Base-by-base conservation (phyloP, 2,329 filamentous ascomycete genomes). In the Fusarium scirpi region DNA sequence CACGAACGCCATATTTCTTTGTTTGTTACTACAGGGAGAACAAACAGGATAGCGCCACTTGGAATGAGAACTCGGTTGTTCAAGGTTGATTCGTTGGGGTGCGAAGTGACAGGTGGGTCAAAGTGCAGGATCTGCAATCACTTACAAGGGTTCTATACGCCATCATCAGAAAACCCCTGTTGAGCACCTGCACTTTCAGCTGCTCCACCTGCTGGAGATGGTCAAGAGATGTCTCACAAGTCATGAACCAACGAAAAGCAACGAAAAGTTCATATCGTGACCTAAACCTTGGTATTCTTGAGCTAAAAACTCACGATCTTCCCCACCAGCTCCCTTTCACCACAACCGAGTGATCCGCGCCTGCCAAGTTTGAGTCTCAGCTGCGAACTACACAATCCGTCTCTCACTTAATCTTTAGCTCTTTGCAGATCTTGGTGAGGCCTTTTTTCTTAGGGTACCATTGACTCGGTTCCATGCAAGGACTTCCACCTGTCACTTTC, bases 61-160 rank as follows among this genome's bases (percentile, higher is more conserved):
- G 32, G 32, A 38, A 38, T 38, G 32, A 38, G 32, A 18, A 7
- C 3, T 27, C 13, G 13, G 6, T 40, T 16, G 6, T 16, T 12
- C 16, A 18, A 16, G 16, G 24, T 4, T 52, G 24, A 52, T 52
- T 52, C 34, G 49, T 41, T 41, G 12, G 10, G 8, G 6, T 16
- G 32, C 13, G 32, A 52, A n/a, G 49, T 41, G 49, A 52, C 49
- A 52, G 49, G 49, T 52, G 49, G 49, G 34, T 38, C 49, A 8
- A 22, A 52, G 24, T 43, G 32, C 34, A 52, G 32, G 49, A 52
- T 52, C 49, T 52, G 34, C 49, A 52, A 52, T 52, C 18, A 52
- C 49, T 41, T 27, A 52, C 49, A 52, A 52, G 49, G 49, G n/a
- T 52, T 27, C 13, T 29, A 1, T 25, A 41, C 38, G 18, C 34